Evolutionary conservation across 306 rosid genomes (phyloP).

Genomic region (Begonia fuchsioides): DNA sequence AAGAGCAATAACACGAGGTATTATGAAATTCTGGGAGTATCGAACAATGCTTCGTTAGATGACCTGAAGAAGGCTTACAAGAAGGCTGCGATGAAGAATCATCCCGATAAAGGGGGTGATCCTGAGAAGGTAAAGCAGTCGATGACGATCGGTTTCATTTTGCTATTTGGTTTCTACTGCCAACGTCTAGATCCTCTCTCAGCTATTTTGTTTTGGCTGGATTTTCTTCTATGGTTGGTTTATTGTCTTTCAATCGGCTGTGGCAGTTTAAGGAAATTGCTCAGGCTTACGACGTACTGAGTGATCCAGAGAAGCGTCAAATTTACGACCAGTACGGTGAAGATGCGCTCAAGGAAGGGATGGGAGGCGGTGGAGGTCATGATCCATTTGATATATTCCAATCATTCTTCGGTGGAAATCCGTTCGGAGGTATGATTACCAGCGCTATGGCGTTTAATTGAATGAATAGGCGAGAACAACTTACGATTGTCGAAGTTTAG

Average conservation of each 20-base stretch:
- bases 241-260: neutral
- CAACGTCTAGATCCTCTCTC: neutral
- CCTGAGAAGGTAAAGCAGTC: constrained; percentile 47
- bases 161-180: neutral
- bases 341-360: constrained; percentile 84
- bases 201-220: neutral
- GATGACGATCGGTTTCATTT: neutral
- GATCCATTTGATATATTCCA: constrained; percentile 74
- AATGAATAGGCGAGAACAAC: too few relatives aligned
- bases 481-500: too few relatives aligned
- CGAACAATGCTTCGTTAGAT: constrained; percentile 58
- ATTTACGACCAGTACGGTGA: constrained; percentile 83
- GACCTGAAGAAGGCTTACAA: constrained; percentile 83
- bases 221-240: neutral
- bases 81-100: constrained; percentile 80
- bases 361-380: constrained; percentile 50
- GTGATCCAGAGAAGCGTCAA: constrained; percentile 82
- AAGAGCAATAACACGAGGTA: constrained; percentile 58
- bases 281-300: constrained; percentile 75
- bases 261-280: constrained; percentile 72
- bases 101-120: constrained; percentile 89
- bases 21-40: constrained; percentile 62
- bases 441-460: too few relatives aligned
- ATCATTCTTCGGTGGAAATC: constrained; percentile 60
- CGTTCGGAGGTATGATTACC: constrained; percentile 28